phyloP scores from a whole-genome alignment of 148 eudicot genomes.

The Persicaria tinctoria region DNA sequence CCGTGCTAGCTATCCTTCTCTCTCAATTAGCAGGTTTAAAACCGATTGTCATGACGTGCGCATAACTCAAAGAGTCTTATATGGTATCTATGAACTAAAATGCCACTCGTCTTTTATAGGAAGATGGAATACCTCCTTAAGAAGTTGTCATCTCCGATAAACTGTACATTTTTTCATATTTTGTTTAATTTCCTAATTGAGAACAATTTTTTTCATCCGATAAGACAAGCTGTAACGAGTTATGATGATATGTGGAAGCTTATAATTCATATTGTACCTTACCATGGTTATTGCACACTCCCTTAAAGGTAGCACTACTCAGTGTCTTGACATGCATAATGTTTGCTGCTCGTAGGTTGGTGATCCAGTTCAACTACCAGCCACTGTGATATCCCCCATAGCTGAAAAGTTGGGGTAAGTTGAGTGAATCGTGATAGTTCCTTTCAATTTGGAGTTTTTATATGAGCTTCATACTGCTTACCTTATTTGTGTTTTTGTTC shows the following conservation, averaged over 20 bases:
- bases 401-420: conserved; percentile 75
- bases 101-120: not conserved
- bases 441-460: conserved; percentile 1
- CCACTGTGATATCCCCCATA: conserved; percentile 81
- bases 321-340: not conserved
- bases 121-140: not conserved
- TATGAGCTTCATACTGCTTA: not conserved
- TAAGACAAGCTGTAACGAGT: not conserved
- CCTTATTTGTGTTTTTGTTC: conserved; percentile 1
- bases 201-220: too few species aligned
- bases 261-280: not conserved
- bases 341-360: conserved; percentile 51
- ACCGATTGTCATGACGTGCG: not conserved
- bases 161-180: not conserved
- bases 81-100: not conserved
- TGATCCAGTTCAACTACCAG: conserved; percentile 98
- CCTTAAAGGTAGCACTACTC: not conserved
- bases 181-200: too few species aligned
- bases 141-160: not conserved
- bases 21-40: not conserved
- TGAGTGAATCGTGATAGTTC: not conserved
- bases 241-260: not conserved
- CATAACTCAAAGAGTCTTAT: not conserved
- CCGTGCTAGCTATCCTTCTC: not conserved
- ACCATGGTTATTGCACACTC: not conserved